These are phyloP conservation scores for Colletotrichum endophyticum DNA, from an alignment of 2,329 filamentous ascomycete species.

Conservation along the genomic window DNA sequence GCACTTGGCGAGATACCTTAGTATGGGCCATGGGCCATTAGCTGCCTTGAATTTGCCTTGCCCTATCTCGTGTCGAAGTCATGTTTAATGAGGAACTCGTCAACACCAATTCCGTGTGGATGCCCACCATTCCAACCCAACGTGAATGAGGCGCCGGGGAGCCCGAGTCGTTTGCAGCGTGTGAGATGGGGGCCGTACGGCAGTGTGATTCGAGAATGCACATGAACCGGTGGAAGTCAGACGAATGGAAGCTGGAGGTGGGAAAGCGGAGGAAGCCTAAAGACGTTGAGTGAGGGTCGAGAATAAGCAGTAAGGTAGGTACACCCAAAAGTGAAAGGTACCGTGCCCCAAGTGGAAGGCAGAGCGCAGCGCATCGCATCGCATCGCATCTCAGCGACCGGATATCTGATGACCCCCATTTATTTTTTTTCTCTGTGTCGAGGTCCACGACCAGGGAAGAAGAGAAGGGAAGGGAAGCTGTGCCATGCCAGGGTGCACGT, in stretches of 20 bases:
- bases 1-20: not conserved
- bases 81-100: not conserved
- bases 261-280: not conserved
- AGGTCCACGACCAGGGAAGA: not conserved
- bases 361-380: not conserved
- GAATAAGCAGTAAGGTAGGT: not conserved
- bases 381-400: not conserved
- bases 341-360: not conserved
- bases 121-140: not conserved
- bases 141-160: not conserved
- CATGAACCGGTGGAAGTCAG: not conserved
- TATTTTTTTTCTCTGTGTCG: not conserved
- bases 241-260: not conserved
- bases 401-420: not conserved
- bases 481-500: conserved; percentile 20
- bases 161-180: not conserved
- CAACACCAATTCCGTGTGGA: not conserved
- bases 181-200: not conserved
- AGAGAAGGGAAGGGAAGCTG: conserved; percentile 1
- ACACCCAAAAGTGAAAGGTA: not conserved
- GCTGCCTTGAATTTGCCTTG: not conserved
- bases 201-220: not conserved
- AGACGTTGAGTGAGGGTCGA: not conserved
- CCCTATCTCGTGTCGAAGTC: not conserved
- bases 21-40: not conserved